Conservation (phyloP, 352 stramenopile species). For the Pythium guiyangense region DNA sequence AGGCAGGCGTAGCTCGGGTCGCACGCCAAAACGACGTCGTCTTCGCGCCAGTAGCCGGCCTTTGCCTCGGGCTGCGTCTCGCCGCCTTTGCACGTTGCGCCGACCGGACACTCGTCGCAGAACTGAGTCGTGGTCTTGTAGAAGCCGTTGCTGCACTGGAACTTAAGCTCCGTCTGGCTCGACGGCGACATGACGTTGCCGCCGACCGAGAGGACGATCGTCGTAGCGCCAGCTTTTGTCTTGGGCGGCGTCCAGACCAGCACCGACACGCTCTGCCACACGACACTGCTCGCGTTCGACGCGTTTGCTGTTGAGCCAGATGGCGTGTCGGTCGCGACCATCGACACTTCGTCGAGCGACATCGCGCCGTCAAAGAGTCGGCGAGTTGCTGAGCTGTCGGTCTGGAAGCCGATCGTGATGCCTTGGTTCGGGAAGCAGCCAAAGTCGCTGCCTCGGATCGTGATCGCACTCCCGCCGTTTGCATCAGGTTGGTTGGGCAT, state of each 20-base stretch:
- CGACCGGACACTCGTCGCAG: conserved; percentile 47
- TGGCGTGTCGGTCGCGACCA: conserved; percentile 3
- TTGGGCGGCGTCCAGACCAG: conserved; percentile 58
- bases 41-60: conserved; percentile 53
- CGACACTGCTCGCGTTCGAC: conserved; percentile 19
- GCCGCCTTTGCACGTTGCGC: conserved; percentile 43
- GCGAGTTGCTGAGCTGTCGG: conserved; percentile 5
- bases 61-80: conserved; percentile 39
- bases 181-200: conserved; percentile 52
- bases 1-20: conserved; percentile 55
- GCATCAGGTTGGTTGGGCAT: conserved; percentile 66
- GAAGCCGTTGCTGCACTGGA: conserved; percentile 55
- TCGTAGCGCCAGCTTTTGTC: conserved; percentile 44
- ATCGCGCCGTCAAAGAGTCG: neutral
- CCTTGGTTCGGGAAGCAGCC: conserved; percentile 58
- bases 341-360: neutral
- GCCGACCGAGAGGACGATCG: conserved; percentile 49
- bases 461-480: conserved; percentile 54
- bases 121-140: conserved; percentile 39
- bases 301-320: neutral
- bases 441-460: conserved; percentile 59
- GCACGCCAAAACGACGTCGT: conserved; percentile 43
- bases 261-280: conserved; percentile 44
- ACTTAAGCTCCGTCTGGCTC: conserved; percentile 59
- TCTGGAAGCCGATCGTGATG: conserved; percentile 44